Base-by-base conservation (phyloP, 495 filamentous ascomycete species). In the Clavariopsis aquatica region DNA sequence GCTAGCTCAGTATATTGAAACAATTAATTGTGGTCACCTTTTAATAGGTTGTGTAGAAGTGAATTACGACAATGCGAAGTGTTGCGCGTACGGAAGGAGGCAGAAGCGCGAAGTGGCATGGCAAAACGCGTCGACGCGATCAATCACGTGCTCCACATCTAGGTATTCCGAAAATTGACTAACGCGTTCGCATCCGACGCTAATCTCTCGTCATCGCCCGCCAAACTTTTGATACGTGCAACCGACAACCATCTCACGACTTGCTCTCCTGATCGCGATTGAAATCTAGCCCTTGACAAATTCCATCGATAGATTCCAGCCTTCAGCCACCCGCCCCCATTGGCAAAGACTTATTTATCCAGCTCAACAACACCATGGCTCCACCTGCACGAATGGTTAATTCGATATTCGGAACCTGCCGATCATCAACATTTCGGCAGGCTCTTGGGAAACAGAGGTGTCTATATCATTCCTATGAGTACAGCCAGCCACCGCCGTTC, bases 391-490 rank as follows among this genome's bases (percentile, higher is more conserved):
- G 55, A 51, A 52, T 65, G 38, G 29, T 55, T 15, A 49, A 28
- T 29, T 34, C 56, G 15, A 10, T 63, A 24, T 28, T 54, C 43
- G 45, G 52, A 23, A 57, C 45, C 9, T 46, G 64, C 49, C 61
- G 61, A 46, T 43, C 36, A 49, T n/a, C 58, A 34, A 55, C 60
- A 62, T 54, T 41, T 54, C 36, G 59, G 10, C 60, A 52, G 46
- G 27, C 63, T 31, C 15, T n/a, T 28, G 49, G 19, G 51, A 29
- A 27, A n/a, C 66, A 58, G 52, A 43, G 5, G 54, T 55, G 81
- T 47, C 60, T 70, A 56, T 96, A 92, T 80, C 90, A 96, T 77
- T 94, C 92, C 23, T 78, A 85, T 73, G 80, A 86, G 62, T 80
- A 87, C 79, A 77, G 85, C 64, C 70, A 82, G 60, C 72, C 84